Evolutionary conservation across 2,329 filamentous ascomycete genomes (phyloP).

Genomic region (Trichoderma harzianum): DNA sequence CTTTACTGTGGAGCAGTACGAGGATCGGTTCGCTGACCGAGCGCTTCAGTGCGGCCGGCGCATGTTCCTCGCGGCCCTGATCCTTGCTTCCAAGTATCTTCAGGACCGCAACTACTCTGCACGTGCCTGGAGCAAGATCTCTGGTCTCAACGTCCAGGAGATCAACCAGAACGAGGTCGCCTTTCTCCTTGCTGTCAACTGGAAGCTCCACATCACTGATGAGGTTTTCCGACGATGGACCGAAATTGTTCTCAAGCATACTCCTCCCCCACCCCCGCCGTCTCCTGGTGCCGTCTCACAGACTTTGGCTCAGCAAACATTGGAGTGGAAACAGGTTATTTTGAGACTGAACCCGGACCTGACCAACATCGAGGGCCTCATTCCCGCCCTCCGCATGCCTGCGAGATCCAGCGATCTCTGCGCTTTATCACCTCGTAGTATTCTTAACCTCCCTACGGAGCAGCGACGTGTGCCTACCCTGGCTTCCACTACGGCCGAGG

Average conservation of each 20-base stretch:
- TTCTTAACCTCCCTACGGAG: constrained; percentile 38
- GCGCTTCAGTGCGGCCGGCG: constrained; percentile 92
- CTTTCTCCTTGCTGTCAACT: constrained; percentile 85
- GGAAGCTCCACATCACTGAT: constrained; percentile 92
- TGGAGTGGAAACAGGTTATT: constrained; percentile 59
- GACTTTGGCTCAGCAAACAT: constrained; percentile 44
- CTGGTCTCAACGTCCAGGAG: constrained; percentile 85
- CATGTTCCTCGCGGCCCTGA: constrained; percentile 94
- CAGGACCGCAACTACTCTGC: constrained; percentile 98
- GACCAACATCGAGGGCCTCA: constrained; percentile 56
- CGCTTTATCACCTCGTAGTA: constrained; percentile 41
- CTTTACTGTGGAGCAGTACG: constrained; percentile 80
- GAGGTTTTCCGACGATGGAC: constrained; percentile 89
- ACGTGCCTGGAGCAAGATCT: constrained; percentile 98
- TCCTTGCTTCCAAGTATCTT: constrained; percentile 94
- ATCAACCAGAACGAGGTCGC: constrained; percentile 97
- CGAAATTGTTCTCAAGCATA: constrained; percentile 83
- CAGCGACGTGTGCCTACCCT: constrained; percentile 34
- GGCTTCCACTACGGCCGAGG: constrained; percentile 39
- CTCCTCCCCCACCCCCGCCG: constrained; percentile 63
- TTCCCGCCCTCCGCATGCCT: constrained; percentile 33
- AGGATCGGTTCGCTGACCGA: constrained; percentile 67
- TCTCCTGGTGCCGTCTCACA: constrained; percentile 48
- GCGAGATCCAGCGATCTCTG: constrained; percentile 35
- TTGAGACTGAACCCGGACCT: constrained; percentile 54